A percentile compares a stretch with the other conserved stretches of the same genome.
phyloP scores from a whole-genome alignment of 164 flowering plant species.

The Aristolochia californica region DNA sequence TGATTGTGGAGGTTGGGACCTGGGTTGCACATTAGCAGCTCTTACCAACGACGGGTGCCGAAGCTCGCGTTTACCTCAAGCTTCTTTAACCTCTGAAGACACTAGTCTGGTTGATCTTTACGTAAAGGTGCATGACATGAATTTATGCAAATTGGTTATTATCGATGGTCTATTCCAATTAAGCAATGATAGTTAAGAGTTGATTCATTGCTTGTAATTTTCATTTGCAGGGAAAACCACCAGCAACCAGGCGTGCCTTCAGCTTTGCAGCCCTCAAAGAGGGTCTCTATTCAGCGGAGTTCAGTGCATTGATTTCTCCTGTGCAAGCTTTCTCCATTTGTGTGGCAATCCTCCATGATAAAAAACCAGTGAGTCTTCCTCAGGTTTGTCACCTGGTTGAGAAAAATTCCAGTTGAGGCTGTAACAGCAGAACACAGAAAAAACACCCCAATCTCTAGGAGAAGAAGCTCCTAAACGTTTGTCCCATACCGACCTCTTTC shows the following conservation, averaged over 20 bases:
- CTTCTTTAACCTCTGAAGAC: conserved; percentile 10
- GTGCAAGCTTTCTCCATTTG: conserved; percentile 74
- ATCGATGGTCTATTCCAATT: no score
- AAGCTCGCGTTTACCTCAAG: conserved; percentile 8
- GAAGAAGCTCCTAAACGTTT: conserved; percentile 22
- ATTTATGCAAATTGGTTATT: neutral
- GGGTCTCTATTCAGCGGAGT: conserved; percentile 48
- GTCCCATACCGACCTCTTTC: conserved; percentile 55
- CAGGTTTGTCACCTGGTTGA: conserved; percentile 13
- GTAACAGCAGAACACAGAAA: conserved; percentile 9
- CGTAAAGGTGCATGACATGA: conserved; percentile 34
- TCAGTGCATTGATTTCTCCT: conserved; percentile 40
- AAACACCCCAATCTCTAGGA: conserved; percentile 10
- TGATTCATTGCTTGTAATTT: neutral
- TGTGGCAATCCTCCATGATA: conserved; percentile 40
- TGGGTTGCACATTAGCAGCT: conserved; percentile 63
- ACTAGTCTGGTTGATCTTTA: conserved; percentile 37
- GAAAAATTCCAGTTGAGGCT: no score
- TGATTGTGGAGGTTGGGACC: conserved; percentile 98
- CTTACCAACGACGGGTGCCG: conserved; percentile 28
- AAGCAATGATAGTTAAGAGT: neutral
- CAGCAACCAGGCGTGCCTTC: conserved; percentile 32
- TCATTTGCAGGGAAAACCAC: conserved; percentile 34
- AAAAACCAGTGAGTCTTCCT: conserved; percentile 16
- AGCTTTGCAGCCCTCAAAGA: conserved; percentile 36